Evolutionary conservation across 176 grass and related monocot species (phyloP).

Genomic region (Eragrostis curvula): DNA sequence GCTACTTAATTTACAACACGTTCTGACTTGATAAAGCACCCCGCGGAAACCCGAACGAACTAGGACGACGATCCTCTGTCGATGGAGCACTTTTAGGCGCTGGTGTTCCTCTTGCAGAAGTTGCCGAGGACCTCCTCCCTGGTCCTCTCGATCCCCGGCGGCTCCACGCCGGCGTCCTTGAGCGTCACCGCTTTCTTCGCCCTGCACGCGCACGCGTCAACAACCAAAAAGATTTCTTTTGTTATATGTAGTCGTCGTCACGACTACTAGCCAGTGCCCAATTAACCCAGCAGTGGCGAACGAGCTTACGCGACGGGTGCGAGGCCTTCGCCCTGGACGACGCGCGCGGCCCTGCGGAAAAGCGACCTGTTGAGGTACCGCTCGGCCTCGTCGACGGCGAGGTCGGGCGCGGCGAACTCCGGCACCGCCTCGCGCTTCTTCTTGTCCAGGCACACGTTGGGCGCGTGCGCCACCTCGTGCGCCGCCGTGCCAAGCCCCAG

Average conservation of each 20-base stretch:
- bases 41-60: too few species aligned
- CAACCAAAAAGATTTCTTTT: too few species aligned
- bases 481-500: constrained; percentile 50
- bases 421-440: constrained; percentile 71
- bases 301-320: constrained; percentile 33
- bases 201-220: constrained; percentile 5
- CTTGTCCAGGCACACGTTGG: constrained; percentile 77
- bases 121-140: constrained; percentile 2
- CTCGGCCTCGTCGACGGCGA: constrained; percentile 51
- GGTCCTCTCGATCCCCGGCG: constrained; percentile 44
- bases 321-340: constrained; percentile 37
- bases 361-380: constrained; percentile 55
- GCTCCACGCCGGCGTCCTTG: constrained; percentile 65
- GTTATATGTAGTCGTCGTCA: too few species aligned
- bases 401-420: constrained; percentile 67
- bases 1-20: too few species aligned
- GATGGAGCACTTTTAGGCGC: background rate
- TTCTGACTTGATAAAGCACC: too few species aligned
- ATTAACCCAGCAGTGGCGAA: too few species aligned
- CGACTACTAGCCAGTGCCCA: too few species aligned
- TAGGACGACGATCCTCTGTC: background rate
- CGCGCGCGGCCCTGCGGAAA: constrained; percentile 60
- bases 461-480: constrained; percentile 66
- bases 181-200: constrained; percentile 59
- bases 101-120: background rate